Evolutionary conservation across 225 moss, liverwort and hornwort species (phyloP), one percentile per base, ranked within the genome.

Genomic region (Lunularia cruciata): DNA sequence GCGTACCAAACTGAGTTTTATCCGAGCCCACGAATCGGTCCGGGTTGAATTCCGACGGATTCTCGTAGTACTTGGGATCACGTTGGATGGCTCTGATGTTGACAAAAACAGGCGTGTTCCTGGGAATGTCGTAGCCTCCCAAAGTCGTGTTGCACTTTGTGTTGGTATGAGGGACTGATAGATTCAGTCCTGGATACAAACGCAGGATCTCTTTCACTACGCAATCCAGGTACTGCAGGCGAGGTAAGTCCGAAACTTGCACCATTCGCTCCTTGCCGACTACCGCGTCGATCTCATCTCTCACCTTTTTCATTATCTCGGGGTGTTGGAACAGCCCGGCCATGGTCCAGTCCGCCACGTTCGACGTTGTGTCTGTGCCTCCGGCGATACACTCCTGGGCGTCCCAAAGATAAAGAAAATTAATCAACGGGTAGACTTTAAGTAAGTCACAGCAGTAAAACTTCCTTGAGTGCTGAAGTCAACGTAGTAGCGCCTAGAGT

Each of bases 51-150:
- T 78, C 65, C 0, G 49, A 14, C 0, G 86, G 81, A 0, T 11
- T 63, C 0, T 70, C 64, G 70, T 79, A 83, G 1, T 68, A 0
- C 1, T 65, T 67, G 0, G 81, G 78, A 27, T 83, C 79, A 9
- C 86, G 74, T 2, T 73, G 75, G n/a, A 86, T 83, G 6, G 83
- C 83, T 43, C 75, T 83, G 11, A 76, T 19, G 47, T 83, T 86
- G 34, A 86, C 70, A 8, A 77, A 47, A 8, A 81, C 25, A 36
- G 28, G 51, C 4, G 81, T 81, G 3, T 60, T 10, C 4, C 75
- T 79, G 3, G 73, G 83, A 15, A 81, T 10, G 1, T 77, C 72
- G 75, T 80, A 83, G 0, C 83, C 77, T 30, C 72, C 59, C 0
- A 78, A 39, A 0, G 32, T 70, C 49, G 5, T 20, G 5, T 39